phyloP scores from a whole-genome alignment of 2,329 filamentous ascomycete genomes.

The Raffaelea deltoideospora region DNA sequence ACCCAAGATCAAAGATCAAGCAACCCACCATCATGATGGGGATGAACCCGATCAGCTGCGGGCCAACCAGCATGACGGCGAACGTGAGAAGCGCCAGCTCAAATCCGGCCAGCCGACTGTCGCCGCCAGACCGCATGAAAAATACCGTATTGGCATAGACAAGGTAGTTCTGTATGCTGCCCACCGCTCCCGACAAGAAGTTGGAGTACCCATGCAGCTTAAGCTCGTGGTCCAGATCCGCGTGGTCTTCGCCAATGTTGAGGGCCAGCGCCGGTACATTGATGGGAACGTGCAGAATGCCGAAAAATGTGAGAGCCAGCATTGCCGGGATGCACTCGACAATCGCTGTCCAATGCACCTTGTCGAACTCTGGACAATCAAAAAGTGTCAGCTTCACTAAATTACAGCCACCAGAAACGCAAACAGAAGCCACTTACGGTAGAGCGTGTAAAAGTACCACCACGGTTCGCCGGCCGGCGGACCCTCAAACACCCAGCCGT shows the following conservation, averaged over 20 bases:
- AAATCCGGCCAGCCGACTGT: constrained; percentile 71
- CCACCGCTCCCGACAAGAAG: constrained; percentile 68
- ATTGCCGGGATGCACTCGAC: constrained; percentile 81
- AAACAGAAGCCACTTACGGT: constrained; percentile 48
- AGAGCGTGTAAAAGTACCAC: constrained; percentile 96
- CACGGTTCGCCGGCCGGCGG: constrained; percentile 78
- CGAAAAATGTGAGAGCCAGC: constrained; percentile 94
- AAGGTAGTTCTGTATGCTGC: constrained; percentile 91
- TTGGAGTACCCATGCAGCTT: constrained; percentile 91
- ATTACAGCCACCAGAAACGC: neutral
- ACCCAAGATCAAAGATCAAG: constrained; percentile 86
- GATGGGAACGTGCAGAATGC: constrained; percentile 91
- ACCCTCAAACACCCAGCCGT: constrained; percentile 84
- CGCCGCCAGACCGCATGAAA: constrained; percentile 84
- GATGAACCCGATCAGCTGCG: constrained; percentile 80
- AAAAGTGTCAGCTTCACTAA: neutral
- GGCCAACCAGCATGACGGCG: constrained; percentile 71
- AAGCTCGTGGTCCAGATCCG: constrained; percentile 80
- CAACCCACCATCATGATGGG: constrained; percentile 95
- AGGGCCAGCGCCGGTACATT: constrained; percentile 90
- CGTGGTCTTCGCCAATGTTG: constrained; percentile 80
- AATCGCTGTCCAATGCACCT: constrained; percentile 73
- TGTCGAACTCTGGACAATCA: constrained; percentile 53
- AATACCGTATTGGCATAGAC: constrained; percentile 97
- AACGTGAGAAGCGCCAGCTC: constrained; percentile 70